A percentile compares a stretch with the other conserved stretches of the same genome.
Conservation (phyloP, 2,329 filamentous ascomycete species). For the Fusarium sp. region DNA sequence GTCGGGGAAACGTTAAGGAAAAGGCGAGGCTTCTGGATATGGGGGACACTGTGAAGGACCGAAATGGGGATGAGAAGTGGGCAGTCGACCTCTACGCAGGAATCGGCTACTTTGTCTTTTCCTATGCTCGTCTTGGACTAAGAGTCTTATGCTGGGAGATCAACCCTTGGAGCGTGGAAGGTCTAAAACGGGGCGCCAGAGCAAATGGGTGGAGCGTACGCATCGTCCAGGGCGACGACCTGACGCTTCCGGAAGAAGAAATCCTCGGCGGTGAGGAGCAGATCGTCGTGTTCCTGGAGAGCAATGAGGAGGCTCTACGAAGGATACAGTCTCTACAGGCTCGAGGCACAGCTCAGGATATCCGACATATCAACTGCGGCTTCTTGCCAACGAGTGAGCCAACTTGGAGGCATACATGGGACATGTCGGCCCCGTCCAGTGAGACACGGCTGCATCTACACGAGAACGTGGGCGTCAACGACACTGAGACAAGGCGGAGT, state of each 20-base stretch:
- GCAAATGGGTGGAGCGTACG: slow-evolving; percentile 71
- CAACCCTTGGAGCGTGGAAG: slow-evolving; percentile 88
- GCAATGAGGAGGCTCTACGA: slow-evolving; percentile 64
- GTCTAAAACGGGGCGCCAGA: slow-evolving; percentile 75
- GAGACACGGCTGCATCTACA: slow-evolving; percentile 70
- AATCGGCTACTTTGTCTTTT: slow-evolving; percentile 93
- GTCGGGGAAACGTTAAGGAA: slow-evolving; percentile 86
- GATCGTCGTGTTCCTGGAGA: slow-evolving; percentile 73
- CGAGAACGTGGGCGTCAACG: slow-evolving; percentile 67
- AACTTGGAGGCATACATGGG: slow-evolving; percentile 62
- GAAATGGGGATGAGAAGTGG: slow-evolving; percentile 48
- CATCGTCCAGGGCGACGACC: slow-evolving; percentile 57
- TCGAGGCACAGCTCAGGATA: slow-evolving; percentile 47
- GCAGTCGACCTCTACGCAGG: slow-evolving; percentile 88
- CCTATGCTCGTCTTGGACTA: slow-evolving; percentile 75
- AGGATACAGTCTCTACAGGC: slow-evolving; percentile 51
- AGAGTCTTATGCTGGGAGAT: slow-evolving; percentile 87
- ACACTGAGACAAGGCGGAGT: slow-evolving; percentile 56
- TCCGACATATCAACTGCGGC: slow-evolving; percentile 70
- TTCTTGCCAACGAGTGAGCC: slow-evolving; percentile 65
- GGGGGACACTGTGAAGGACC: slow-evolving; percentile 25
- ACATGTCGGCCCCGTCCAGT: slow-evolving; percentile 49
- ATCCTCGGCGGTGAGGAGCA: slow-evolving; percentile 56
- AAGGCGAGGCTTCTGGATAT: slow-evolving; percentile 77
- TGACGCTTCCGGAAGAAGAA: slow-evolving; percentile 50